Evolutionary conservation across 2,329 filamentous ascomycete species (phyloP), one percentile per base, ranked within the genome.

Genomic region (Fusarium pseudonygamai): DNA sequence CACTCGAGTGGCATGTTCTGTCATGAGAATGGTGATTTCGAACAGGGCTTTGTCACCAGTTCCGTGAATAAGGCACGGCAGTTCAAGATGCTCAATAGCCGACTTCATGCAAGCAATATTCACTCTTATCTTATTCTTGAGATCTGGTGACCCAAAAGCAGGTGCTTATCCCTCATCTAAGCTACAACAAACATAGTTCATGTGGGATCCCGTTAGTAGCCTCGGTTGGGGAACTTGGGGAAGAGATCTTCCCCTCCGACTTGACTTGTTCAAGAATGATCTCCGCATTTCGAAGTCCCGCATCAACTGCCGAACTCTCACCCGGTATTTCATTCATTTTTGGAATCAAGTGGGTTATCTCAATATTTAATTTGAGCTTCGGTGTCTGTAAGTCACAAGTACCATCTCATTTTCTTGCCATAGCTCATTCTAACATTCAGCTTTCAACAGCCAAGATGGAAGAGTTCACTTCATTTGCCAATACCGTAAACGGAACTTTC

Each of bases 211-310:
- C 15, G 8, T 20, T 7, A 18, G 50, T 55, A 30, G 50, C 50
- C 50, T 55, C 50, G 50, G 50, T 40, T 42, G 50, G 50, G 15
- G 50, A 42, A n/a, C 34, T 30, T 40, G 26, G 36, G 24, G 36
- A 30, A 55, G 50, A n/a, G 6, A 28, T 30, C 50, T 42, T 40
- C 50, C 50, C 50, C 50, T 55, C 50, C 36, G 24, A 7, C 50
- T 55, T 55, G 50, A 55, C 50, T 42, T 42, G 7, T 42, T 55
- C 37, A 16, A 55, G 50, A 40, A n/a, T n/a, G 20, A 18, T 42
- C 50, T 55, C 50, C 50, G 36, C 50, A 42, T 55, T 55, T 36
- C 8, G 20, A 55, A 55, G 20, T 55, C 50, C 50, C 50, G 50
- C 50, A 18, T 20, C 34, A 55, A 42, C 24, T 55, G 50, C 50